Evolutionary conservation across 73 alveolate genomes (phyloP), one percentile per base, ranked within the genome.

Genomic region (Blepharisma japonicum): DNA sequence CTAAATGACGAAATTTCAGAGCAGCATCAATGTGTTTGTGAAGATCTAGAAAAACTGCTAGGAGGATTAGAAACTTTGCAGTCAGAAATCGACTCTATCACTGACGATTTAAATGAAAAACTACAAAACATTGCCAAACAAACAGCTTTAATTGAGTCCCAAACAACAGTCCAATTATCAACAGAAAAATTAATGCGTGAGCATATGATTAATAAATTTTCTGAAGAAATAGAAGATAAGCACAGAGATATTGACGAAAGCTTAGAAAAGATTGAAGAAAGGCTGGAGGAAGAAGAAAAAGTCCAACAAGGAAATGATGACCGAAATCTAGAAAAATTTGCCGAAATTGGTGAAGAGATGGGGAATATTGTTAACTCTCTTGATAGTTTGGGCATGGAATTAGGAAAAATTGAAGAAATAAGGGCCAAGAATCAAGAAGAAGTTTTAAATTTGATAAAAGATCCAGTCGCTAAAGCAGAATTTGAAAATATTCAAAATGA

Each of bases 121-220:
- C 42, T 46, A 0, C 83, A 68, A 14, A 56, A 46, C 21, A 55
- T 74, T 49, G 18, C 55, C 49, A 77, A 82, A 55, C 42, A 27
- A 7, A 55, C 81, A 6, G 11, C 54, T 32, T 83, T 68, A 20
- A 71, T 82, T 0, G 93, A 86, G 55, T 82, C 93, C 6, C 84
- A 77, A 45, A 14, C 85, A 7, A 77, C 74, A 55, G 85, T 88
- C 6, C 45, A 66, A 6, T 14, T 86, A 49, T 50, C 79, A 46
- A 81, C 86, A 11, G 93, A 86, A 53, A 86, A 86, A 55, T 32
- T 83, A 4, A 78, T 77, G 8, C 25, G 93, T 74, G 85, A 68
- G 89, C 87, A 32, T 23, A 56, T 42, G 87, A 82, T 51, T 5
- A 72, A 27, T 72, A 81, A 47, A 45, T 77, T 27, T 7, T n/a